Conservation (phyloP, 441 rosid species). For the Jatropha podagrica region DNA sequence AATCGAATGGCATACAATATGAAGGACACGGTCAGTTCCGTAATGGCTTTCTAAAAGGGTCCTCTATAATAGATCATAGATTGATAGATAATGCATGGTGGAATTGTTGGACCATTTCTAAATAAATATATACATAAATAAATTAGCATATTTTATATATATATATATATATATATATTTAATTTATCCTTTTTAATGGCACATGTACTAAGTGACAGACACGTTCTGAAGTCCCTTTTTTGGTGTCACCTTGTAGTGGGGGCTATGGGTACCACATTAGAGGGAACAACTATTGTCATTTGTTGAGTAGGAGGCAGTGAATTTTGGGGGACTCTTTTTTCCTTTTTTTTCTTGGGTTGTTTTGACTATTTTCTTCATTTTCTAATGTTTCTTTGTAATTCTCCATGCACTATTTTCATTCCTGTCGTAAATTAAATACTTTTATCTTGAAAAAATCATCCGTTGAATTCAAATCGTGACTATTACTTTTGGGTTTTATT, state of each 20-base stretch:
- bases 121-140: too few relatives aligned
- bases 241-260: constrained; percentile 18
- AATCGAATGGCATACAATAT: constrained; percentile 34
- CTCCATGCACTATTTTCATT: too few relatives aligned
- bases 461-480: too few relatives aligned
- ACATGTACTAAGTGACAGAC: constrained; percentile 28
- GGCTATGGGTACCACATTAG: constrained; percentile 30
- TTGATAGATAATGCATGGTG: constrained; percentile 5
- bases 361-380: too few relatives aligned
- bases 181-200: constrained; percentile 4
- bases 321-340: background rate
- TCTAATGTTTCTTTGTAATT: too few relatives aligned
- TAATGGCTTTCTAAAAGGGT: constrained; percentile 28
- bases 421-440: too few relatives aligned
- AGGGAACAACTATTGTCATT: constrained; percentile 35
- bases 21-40: constrained; percentile 23
- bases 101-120: constrained; percentile 25
- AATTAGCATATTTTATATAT: too few relatives aligned
- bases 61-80: constrained; percentile 8
- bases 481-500: too few relatives aligned
- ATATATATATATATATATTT: background rate
- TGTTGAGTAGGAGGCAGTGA: background rate
- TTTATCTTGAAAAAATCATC: too few relatives aligned
- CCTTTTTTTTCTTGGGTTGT: too few relatives aligned
- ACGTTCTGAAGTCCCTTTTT: constrained; percentile 6